Evolutionary conservation across 768 basidiomycete genomes (phyloP), one percentile per base, ranked within the genome.

Genomic region (Ramaria sp.): DNA sequence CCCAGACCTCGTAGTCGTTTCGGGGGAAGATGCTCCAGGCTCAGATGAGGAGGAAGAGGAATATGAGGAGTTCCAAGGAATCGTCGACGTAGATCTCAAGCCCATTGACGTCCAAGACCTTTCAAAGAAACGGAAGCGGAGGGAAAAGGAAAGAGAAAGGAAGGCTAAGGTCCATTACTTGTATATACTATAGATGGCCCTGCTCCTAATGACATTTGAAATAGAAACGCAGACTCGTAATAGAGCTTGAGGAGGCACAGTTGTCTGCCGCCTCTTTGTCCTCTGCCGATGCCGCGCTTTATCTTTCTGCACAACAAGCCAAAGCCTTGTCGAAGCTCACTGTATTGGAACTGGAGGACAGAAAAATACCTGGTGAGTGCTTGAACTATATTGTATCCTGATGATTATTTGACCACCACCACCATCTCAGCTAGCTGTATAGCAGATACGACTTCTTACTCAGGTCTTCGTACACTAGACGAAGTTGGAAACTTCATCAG

Each of bases 311-410:
- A 24, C 73, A 83, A 69, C 89, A 91, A 64, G 73, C 74, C 47
- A 87, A 82, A 61, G 75, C 79, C 3, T 85, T 83, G 61, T 72
- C 81, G 2, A 76, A 83, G 47, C 69, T 86, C 61, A 86, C 85
- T 7, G 70, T 70, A 12, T 73, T 98, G 56, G 94, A 98, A 70
- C 74, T 94, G 36, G 77, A 79, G 12, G 92, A 95, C 61, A 71
- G 84, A 43, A 73, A 71, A 49, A 83, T 96, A 66, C 85, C 85
- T 63, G 81, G 93, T 90, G 64, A 59, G 81, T 66, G n/a, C 38
- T 18, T 24, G 16, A 22, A 43, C 18, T 50, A 20, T 32, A 41
- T 37, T 59, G 45, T 56, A 60, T 57, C 36, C 59, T 66, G 32
- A 18, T 18, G 13, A 8, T n/a, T 16, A 37, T 38, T 38, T 36